Base-by-base conservation (phyloP, 169 alveolate genomes). In the Plasmodium inui region DNA sequence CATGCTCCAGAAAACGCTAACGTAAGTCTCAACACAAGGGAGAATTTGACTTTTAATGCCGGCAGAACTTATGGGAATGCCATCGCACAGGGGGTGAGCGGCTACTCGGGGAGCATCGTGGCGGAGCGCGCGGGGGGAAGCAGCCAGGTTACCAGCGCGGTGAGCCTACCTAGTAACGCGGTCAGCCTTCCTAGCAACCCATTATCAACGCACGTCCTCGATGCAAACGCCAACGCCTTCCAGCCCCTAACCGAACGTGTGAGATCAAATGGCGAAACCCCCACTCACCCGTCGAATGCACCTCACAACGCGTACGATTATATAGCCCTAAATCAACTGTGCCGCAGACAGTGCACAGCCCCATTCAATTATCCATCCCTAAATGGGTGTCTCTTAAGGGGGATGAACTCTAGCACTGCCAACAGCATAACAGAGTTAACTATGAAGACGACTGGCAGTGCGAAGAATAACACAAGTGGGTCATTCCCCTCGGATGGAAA, bases 1-100 rank as follows among this genome's bases (percentile, higher is more conserved):
- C 61, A 84, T 57, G 19, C 53, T 37, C 26, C 46, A 39, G 55
- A 84, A 72, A 84, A 73, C 78, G 80, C 50, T 17, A 84, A 74
- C 22, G 57, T 46, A 44, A 72, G 10, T 46, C 44, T 30, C 80
- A 86, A 55, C 44, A 53, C 72, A 76, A 86, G 46, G 28, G 53
- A 76, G 2, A 74, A 57, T 73, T 74, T 46, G 22, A 70, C 17
- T 7, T 34, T 22, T 41, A 26, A 84, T 55, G 19, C 78, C 0
- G 22, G 70, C 28, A 30, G 46, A 4, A 41, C 26, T 46, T 22
- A n/a, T 26, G 61, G 39, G 32, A 83, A 55, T 83, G 37, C 46
- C 39, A 83, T 67, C 6, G 30, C 76, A 2, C 30, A 67, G 37
- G 37, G 76, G n/a, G 76, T 67, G 30, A 67, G 39, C 37, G 76